A percentile compares a stretch with the other conserved stretches of the same genome.
Evolutionary conservation across 768 basidiomycete species (phyloP).

Genomic region (Boletus pseudo-olivaceus): DNA sequence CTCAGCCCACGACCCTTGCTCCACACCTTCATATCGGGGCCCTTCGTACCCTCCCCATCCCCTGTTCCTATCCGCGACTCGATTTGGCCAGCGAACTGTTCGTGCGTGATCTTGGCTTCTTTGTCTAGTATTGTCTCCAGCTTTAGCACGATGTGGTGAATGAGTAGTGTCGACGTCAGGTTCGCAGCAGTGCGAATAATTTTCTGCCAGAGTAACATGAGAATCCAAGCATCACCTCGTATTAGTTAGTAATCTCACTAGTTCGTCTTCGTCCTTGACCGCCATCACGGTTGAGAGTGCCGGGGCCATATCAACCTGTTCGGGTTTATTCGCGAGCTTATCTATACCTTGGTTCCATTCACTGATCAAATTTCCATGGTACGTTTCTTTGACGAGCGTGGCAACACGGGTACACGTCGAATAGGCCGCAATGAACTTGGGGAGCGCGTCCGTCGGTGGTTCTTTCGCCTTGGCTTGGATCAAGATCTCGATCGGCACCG

Average conservation of each 20-base stretch:
- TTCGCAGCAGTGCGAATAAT: slow-evolving; percentile 44
- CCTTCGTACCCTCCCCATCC: slow-evolving; percentile 56
- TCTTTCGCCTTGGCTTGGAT: slow-evolving; percentile 81
- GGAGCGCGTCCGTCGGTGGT: slow-evolving; percentile 65
- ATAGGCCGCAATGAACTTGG: slow-evolving; percentile 63
- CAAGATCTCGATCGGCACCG: slow-evolving; percentile 70
- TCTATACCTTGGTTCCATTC: slow-evolving; percentile 78
- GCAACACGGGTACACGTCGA: slow-evolving; percentile 65
- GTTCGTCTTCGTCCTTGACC: slow-evolving; percentile 87
- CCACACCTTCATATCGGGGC: slow-evolving; percentile 67
- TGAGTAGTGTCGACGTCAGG: slow-evolving; percentile 81
- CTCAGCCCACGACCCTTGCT: slow-evolving; percentile 49
- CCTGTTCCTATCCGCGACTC: slow-evolving; percentile 86
- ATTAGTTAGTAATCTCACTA: slow-evolving; percentile 50
- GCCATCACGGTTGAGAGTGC: slow-evolving; percentile 78
- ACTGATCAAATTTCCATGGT: slow-evolving; percentile 77
- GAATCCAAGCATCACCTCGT: background rate
- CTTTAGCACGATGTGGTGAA: slow-evolving; percentile 81
- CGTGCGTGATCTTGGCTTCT: slow-evolving; percentile 88
- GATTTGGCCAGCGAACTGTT: slow-evolving; percentile 78
- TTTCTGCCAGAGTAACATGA: slow-evolving; percentile 52
- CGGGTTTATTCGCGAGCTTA: slow-evolving; percentile 56
- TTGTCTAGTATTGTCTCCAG: slow-evolving; percentile 89
- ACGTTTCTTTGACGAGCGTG: slow-evolving; percentile 75
- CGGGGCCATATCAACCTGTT: slow-evolving; percentile 73